Conservation (phyloP, 2,329 filamentous ascomycete species). For the Alternaria metachromatica region DNA sequence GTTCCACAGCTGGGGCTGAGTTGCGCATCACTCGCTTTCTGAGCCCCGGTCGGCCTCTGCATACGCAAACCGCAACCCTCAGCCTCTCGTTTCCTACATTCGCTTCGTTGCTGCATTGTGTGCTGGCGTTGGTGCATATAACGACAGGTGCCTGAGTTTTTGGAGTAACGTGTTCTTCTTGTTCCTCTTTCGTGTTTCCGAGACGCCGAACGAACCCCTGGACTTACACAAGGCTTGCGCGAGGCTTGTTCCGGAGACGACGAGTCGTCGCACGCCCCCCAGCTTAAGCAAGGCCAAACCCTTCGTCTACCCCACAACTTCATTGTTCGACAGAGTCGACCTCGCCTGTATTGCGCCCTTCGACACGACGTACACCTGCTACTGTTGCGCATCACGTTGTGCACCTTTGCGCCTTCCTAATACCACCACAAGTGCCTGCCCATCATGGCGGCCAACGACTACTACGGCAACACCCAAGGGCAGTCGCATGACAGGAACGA, state of each 20-base stretch:
- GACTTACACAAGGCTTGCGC: not conserved
- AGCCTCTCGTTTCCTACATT: constrained; percentile 13
- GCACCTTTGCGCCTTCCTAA: not conserved
- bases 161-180: not conserved
- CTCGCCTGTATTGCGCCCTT: not conserved
- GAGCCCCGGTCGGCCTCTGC: constrained; percentile 2
- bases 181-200: not conserved
- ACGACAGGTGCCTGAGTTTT: not conserved
- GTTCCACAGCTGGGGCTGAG: constrained; percentile 10
- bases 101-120: constrained; percentile 4
- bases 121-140: not conserved
- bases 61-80: constrained; percentile 15
- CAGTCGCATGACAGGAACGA: constrained; percentile 37
- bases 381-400: not conserved
- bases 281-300: constrained; percentile 3
- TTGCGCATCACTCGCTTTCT: constrained; percentile 10
- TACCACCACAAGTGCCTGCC: not conserved
- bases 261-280: not conserved
- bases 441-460: constrained; percentile 62
- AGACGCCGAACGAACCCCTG: constrained; percentile 1
- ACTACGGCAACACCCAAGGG: constrained; percentile 60
- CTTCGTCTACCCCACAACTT: constrained; percentile 9
- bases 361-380: not conserved
- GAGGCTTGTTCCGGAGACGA: not conserved
- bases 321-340: constrained; percentile 1